These are phyloP conservation scores for Cyberlindnera nakhonratchasimensis DNA, from an alignment of 805 yeast genomes.

Conservation along the genomic window DNA sequence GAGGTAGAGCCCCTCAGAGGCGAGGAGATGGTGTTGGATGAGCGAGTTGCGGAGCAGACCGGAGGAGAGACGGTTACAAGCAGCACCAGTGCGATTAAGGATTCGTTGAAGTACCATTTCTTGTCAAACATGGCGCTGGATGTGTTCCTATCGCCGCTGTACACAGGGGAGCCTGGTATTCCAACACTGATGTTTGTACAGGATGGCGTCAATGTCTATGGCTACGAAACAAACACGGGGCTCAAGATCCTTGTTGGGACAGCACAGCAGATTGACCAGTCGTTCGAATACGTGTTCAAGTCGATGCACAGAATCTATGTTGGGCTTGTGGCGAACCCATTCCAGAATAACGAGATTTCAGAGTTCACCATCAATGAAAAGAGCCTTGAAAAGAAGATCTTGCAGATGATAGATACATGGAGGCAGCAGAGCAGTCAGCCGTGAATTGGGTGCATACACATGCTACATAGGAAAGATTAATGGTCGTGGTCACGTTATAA, in stretches of 20 bases:
- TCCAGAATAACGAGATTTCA: slow-evolving; percentile 33
- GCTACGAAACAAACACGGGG: slow-evolving; percentile 66
- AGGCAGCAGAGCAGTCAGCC: background rate
- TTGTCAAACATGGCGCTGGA: slow-evolving; percentile 76
- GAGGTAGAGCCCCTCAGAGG: slow-evolving; percentile 38
- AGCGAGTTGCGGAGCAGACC: slow-evolving; percentile 11
- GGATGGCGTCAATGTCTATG: slow-evolving; percentile 65
- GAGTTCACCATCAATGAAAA: slow-evolving; percentile 27
- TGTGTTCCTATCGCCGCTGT: slow-evolving; percentile 52
- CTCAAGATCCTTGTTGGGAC: slow-evolving; percentile 62
- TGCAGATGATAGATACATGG: slow-evolving; percentile 12
- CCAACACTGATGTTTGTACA: slow-evolving; percentile 52
- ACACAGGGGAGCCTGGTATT: slow-evolving; percentile 38
- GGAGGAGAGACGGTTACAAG: background rate
- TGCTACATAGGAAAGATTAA: background rate
- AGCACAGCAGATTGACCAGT: slow-evolving; percentile 31
- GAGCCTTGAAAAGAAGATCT: slow-evolving; percentile 15
- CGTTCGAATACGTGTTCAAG: slow-evolving; percentile 31
- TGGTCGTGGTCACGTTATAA: slow-evolving; percentile 4
- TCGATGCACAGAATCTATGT: slow-evolving; percentile 53
- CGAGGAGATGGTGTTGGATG: slow-evolving; percentile 14
- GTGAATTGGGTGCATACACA: no score
- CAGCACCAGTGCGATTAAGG: slow-evolving; percentile 1
- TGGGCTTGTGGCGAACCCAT: slow-evolving; percentile 60
- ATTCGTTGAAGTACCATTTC: slow-evolving; percentile 55